phyloP scores from a whole-genome alignment of 306 rosid species.

The Mimosa bimucronata region DNA sequence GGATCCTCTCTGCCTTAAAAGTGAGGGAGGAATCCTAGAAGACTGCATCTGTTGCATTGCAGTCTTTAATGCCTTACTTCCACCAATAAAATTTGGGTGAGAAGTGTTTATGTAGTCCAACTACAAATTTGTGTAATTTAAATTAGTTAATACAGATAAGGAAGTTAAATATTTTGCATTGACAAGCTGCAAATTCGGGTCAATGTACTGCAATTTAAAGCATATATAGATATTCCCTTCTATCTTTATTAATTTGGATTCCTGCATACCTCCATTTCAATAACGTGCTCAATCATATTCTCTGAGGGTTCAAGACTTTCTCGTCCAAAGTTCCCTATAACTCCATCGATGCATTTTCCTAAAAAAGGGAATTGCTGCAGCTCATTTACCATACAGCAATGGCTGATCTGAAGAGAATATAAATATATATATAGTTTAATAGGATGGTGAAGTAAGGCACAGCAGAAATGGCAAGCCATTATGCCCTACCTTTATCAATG shows the following conservation, averaged over 20 bases:
- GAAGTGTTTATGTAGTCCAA: slow-evolving; percentile 97
- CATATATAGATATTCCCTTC: background rate
- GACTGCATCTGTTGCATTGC: slow-evolving; percentile 41
- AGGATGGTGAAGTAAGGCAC: slow-evolving; percentile 12
- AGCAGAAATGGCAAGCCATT: slow-evolving; percentile 32
- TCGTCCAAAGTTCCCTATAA: slow-evolving; percentile 77
- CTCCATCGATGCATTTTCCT: slow-evolving; percentile 91
- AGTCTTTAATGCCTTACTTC: slow-evolving; percentile 81
- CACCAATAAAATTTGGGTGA: slow-evolving; percentile 97
- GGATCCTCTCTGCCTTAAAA: slow-evolving; percentile 68
- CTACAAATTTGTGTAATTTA: slow-evolving; percentile 55
- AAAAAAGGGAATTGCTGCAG: slow-evolving; percentile 87
- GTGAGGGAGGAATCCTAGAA: slow-evolving; percentile 57
- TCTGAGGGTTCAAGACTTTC: slow-evolving; percentile 93
- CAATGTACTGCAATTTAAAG: slow-evolving; percentile 19
- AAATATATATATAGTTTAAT: slow-evolving; percentile 18
- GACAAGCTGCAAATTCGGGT: background rate
- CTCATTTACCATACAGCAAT: slow-evolving; percentile 76
- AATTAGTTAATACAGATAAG: slow-evolving; percentile 28
- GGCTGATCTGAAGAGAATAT: slow-evolving; percentile 83
- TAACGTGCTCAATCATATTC: slow-evolving; percentile 85
- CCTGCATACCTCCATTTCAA: slow-evolving; percentile 89
- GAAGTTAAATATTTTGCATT: background rate
- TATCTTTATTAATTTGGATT: background rate
- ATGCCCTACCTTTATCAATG: slow-evolving; percentile 73